Base-by-base conservation (phyloP, 345 rosid genomes). In the Streptanthus diversifolius region DNA sequence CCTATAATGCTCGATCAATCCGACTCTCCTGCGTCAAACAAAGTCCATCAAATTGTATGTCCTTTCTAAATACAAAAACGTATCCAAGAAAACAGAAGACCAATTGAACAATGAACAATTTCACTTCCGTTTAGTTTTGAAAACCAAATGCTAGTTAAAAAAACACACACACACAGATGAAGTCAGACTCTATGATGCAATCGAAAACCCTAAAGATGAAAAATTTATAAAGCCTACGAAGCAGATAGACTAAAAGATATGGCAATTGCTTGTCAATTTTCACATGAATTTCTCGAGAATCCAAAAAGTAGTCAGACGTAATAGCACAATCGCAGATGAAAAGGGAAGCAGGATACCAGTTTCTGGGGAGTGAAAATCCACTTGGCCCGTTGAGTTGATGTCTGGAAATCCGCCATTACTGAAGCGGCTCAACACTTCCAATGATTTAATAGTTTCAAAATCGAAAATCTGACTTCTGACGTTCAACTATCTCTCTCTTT, bases 311-410 rank as follows among this genome's bases (percentile, higher is more conserved):
- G 40, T 55, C 1, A 44, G 11, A 52, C 5, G 15, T 3, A 32
- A 9, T 3, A 22, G 55, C 12, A 29, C 19, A 30, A 55, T 1
- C 7, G 51, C 27, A 54, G 56, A 69, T 13, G 21, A 21, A 63
- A 29, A 43, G 9, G n/a, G 25, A 43, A 41, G 53, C 3, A 43
- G 36, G 30, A 1, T 79, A 93, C 97, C 62, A 93, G 86, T 68
- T 79, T 81, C 44, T 84, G 88, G 70, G 91, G 96, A 75, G 89
- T 82, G 85, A 89, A 86, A 74, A 93, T 85, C 98, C 98, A 93
- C 77, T 83, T 93, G 74, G 90, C 86, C 21, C 86, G 83, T 83
- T 93, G 98, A 63, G 95, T 86, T 5, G 98, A 93, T 59, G 95
- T 82, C 72, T 82, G 90, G 63, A 93, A 93, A 87, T 93, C 95